phyloP scores from a whole-genome alignment of 495 filamentous ascomycete genomes.

The Geoglossum glabrum region DNA sequence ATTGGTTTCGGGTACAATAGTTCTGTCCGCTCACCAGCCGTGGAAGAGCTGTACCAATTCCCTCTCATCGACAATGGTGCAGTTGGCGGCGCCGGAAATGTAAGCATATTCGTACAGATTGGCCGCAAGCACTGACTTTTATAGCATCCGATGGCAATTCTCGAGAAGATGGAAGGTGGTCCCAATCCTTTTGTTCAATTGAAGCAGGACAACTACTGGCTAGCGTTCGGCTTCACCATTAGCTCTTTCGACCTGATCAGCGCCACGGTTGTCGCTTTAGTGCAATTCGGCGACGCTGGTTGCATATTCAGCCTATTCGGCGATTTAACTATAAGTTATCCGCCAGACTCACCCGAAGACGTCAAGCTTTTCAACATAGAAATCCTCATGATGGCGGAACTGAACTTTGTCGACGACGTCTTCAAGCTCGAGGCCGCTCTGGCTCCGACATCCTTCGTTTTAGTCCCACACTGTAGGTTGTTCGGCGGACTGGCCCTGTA shows the following conservation, averaged over 20 bases:
- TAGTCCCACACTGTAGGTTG: slow-evolving; percentile 24
- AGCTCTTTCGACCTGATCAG: too few relatives aligned
- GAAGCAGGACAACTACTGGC: too few relatives aligned
- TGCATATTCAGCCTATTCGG: slow-evolving; percentile 11
- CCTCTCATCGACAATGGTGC: slow-evolving; percentile 11
- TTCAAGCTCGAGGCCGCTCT: slow-evolving; percentile 24
- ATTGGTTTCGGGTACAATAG: neutral
- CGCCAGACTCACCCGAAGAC: neutral
- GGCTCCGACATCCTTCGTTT: slow-evolving; percentile 22
- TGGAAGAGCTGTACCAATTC: neutral
- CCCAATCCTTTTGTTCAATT: too few relatives aligned
- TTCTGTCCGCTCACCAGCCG: neutral
- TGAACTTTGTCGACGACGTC: slow-evolving; percentile 21
- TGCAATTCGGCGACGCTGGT: too few relatives aligned
- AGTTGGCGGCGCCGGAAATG: slow-evolving; percentile 12
- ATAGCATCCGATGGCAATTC: slow-evolving; percentile 9
- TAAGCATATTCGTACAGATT: too few relatives aligned
- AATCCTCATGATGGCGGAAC: slow-evolving; percentile 18
- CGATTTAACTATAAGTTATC: too few relatives aligned
- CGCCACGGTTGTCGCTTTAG: too few relatives aligned
- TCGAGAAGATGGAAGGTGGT: too few relatives aligned
- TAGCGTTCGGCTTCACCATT: too few relatives aligned
- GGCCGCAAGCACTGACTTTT: neutral
- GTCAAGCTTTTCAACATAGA: slow-evolving; percentile 20
- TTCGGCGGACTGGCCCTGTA: slow-evolving; percentile 28